These are phyloP conservation scores for Chrysoporthe cubensis DNA, from an alignment of 2,329 filamentous ascomycete genomes.

Conservation along the genomic window DNA sequence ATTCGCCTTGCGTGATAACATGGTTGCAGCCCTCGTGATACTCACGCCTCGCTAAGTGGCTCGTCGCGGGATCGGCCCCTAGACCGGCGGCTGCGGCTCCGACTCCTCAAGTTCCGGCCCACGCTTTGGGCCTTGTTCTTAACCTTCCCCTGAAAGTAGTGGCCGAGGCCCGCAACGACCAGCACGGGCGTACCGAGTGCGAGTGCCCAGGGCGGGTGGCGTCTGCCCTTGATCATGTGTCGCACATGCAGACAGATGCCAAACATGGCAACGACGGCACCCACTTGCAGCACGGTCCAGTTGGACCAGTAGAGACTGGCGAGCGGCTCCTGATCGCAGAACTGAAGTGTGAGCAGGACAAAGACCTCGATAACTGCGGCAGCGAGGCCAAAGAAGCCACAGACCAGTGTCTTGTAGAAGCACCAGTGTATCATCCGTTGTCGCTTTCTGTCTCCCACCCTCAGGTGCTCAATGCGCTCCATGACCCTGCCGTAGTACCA, in stretches of 20 bases:
- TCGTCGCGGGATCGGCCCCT: constrained; percentile 17
- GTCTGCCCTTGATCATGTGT: constrained; percentile 52
- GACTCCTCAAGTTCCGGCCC: constrained; percentile 30
- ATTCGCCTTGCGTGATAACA: not conserved
- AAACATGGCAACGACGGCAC: constrained; percentile 60
- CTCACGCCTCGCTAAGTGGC: constrained; percentile 27
- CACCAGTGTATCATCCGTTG: constrained; percentile 44
- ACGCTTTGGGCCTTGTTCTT: constrained; percentile 43
- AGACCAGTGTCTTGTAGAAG: constrained; percentile 48
- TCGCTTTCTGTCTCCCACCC: constrained; percentile 33
- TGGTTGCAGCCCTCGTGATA: not conserved
- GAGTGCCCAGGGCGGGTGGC: constrained; percentile 63
- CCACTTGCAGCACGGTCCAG: constrained; percentile 63
- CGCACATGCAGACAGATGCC: constrained; percentile 59
- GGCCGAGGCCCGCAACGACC: constrained; percentile 58
- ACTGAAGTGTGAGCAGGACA: constrained; percentile 57
- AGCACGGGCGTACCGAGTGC: constrained; percentile 64
- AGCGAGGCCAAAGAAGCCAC: constrained; percentile 49
- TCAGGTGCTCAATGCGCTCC: constrained; percentile 22
- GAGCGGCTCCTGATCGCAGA: constrained; percentile 63
- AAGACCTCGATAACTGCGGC: constrained; percentile 60
- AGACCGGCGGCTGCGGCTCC: constrained; percentile 27
- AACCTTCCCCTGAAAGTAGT: constrained; percentile 49
- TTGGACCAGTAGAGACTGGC: constrained; percentile 65
- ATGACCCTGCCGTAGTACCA: constrained; percentile 25